A percentile compares a stretch with the other conserved stretches of the same genome.
phyloP scores from a whole-genome alignment of 768 basidiomycete genomes.

The Bullera alba region DNA sequence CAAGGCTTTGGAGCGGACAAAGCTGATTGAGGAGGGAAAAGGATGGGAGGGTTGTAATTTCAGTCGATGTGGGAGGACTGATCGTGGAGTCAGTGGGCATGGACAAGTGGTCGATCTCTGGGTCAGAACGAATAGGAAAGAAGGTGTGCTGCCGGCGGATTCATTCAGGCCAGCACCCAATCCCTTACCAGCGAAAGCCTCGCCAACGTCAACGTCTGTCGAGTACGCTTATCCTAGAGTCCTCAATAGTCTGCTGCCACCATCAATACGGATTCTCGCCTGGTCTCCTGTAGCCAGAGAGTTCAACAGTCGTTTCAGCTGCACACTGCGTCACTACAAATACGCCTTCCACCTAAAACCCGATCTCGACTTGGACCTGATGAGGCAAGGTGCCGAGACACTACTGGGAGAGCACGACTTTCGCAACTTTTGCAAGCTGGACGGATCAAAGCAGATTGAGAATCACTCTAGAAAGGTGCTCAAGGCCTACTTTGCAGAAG shows the following conservation, averaged over 20 bases:
- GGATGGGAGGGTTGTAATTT: constrained; percentile 83
- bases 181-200: constrained; percentile 1
- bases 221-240: constrained; percentile 72
- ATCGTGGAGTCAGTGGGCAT: constrained; percentile 86
- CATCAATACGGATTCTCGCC: constrained; percentile 79
- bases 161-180: constrained; percentile 15
- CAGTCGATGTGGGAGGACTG: constrained; percentile 87
- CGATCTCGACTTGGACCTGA: constrained; percentile 55
- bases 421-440: constrained; percentile 88
- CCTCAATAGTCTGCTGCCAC: constrained; percentile 80
- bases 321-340: constrained; percentile 86
- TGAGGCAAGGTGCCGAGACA: constrained; percentile 65
- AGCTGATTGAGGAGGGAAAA: constrained; percentile 64
- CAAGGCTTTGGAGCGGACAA: constrained; percentile 66
- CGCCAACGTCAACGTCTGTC: constrained; percentile 7
- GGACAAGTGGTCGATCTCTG: constrained; percentile 90
- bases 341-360: constrained; percentile 73
- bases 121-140: constrained; percentile 59
- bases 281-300: constrained; percentile 76
- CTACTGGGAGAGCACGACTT: constrained; percentile 90
- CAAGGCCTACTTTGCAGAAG: constrained; percentile 50
- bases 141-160: constrained; percentile 24
- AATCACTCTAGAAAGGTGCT: constrained; percentile 65
- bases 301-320: constrained; percentile 86
- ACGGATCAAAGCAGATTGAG: constrained; percentile 82